Conservation (phyloP, 2,329 filamentous ascomycete species). For the Cladosporium oxysporum region DNA sequence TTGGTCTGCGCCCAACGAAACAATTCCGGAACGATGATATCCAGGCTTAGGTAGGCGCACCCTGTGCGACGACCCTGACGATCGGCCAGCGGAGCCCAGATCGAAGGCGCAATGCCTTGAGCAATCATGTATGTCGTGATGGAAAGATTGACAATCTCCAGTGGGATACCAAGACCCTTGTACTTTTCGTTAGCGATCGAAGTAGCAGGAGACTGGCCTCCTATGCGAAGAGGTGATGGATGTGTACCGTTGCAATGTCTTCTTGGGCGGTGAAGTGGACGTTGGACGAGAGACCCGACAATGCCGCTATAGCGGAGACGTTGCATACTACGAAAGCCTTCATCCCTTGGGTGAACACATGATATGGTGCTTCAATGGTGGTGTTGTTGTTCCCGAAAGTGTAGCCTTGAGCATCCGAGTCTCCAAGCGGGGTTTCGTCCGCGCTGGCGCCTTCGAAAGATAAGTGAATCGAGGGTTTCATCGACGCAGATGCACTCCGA, state of each 20-base stretch:
- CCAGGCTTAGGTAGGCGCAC: not conserved
- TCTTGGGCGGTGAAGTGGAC: slow-evolving; percentile 13
- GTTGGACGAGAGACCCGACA: slow-evolving; percentile 18
- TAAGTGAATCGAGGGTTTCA: too few species aligned
- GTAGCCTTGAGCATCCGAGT: too few species aligned
- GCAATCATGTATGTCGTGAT: slow-evolving; percentile 14
- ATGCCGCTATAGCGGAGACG: slow-evolving; percentile 12
- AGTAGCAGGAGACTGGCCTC: not conserved
- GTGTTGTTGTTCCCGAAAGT: too few species aligned
- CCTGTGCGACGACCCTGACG: slow-evolving; percentile 4
- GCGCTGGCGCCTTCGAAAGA: too few species aligned
- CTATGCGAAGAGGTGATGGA: too few species aligned
- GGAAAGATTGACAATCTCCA: slow-evolving; percentile 9
- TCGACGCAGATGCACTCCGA: too few species aligned
- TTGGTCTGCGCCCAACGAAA: not conserved
- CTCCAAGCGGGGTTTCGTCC: too few species aligned
- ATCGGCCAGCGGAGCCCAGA: slow-evolving; percentile 7
- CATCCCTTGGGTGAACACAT: slow-evolving; percentile 9
- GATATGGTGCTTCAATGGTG: slow-evolving; percentile 4
- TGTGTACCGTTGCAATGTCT: slow-evolving; percentile 5
- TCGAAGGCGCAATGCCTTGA: not conserved
- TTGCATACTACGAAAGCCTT: slow-evolving; percentile 10
- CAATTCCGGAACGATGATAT: slow-evolving; percentile 6
- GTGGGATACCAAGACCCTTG: not conserved
- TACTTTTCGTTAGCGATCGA: not conserved